Conservation (phyloP, 805 yeast species). For the Wickerhamiella spandovensis region DNA sequence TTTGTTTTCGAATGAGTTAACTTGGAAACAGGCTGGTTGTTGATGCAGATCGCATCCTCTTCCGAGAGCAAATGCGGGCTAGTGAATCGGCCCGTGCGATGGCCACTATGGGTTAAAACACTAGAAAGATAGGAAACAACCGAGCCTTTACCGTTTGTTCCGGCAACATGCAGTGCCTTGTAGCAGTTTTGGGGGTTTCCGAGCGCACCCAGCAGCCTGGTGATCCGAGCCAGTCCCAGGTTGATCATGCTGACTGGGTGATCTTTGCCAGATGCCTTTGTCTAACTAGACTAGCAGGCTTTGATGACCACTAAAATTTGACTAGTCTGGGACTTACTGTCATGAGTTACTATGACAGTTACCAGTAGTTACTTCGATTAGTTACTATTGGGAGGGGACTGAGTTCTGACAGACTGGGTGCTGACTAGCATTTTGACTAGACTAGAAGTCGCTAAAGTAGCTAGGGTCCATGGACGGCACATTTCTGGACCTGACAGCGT, state of each 20-base stretch:
- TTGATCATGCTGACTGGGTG: conserved; percentile 29
- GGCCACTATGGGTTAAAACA: conserved; percentile 35
- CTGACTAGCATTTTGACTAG: too few relatives aligned
- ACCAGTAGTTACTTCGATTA: too few relatives aligned
- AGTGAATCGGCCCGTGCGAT: conserved; percentile 65
- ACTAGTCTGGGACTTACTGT: too few relatives aligned
- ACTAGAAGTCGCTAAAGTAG: too few relatives aligned
- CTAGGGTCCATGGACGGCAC: too few relatives aligned
- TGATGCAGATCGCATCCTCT: conserved; percentile 62
- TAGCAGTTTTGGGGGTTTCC: conserved; percentile 58
- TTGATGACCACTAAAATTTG: too few relatives aligned
- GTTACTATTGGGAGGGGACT: too few relatives aligned
- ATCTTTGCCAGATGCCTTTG: too few relatives aligned
- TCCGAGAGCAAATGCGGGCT: conserved; percentile 71
- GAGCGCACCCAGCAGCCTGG: conserved; percentile 33
- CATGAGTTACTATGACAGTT: too few relatives aligned
- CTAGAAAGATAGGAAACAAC: conserved; percentile 72
- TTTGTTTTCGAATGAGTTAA: conserved; percentile 35
- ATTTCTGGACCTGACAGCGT: not conserved
- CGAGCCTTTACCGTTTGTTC: conserved; percentile 95
- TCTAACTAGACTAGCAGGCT: too few relatives aligned
- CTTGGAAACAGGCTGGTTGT: conserved; percentile 41
- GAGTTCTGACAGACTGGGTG: too few relatives aligned
- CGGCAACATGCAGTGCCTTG: conserved; percentile 80
- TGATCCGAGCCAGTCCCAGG: conserved; percentile 43